These are phyloP conservation scores for Collybia mongolica DNA, from an alignment of 768 basidiomycete genomes.

Conservation along the genomic window DNA sequence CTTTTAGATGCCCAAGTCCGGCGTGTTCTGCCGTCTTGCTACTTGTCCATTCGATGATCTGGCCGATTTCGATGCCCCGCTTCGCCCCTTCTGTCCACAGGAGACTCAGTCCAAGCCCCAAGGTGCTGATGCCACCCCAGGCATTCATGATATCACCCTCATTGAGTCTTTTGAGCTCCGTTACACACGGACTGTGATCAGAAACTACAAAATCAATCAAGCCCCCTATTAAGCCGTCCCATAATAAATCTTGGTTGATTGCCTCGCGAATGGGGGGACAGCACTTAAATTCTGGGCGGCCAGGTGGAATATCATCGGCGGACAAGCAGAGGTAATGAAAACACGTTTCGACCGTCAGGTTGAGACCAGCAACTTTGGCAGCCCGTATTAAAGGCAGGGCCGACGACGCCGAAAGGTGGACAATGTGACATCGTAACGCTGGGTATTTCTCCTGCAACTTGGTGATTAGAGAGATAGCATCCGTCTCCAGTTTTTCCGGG, in stretches of 20 bases:
- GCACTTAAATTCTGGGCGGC: slow-evolving; percentile 89
- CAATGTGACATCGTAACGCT: slow-evolving; percentile 83
- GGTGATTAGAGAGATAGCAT: slow-evolving; percentile 79
- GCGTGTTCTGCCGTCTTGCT: slow-evolving; percentile 77
- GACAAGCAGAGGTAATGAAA: slow-evolving; percentile 92
- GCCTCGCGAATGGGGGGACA: slow-evolving; percentile 88
- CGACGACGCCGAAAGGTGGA: slow-evolving; percentile 87
- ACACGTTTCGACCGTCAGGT: slow-evolving; percentile 93
- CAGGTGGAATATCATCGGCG: slow-evolving; percentile 69
- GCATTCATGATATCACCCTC: slow-evolving; percentile 83
- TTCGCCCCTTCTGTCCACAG: slow-evolving; percentile 83
- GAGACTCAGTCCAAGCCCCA: slow-evolving; percentile 87
- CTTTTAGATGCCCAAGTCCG: slow-evolving; percentile 68
- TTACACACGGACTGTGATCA: slow-evolving; percentile 91
- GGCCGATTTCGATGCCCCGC: slow-evolving; percentile 53
- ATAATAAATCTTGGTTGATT: slow-evolving; percentile 71
- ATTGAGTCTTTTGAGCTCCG: slow-evolving; percentile 75
- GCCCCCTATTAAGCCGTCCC: slow-evolving; percentile 80
- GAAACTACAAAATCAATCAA: slow-evolving; percentile 92
- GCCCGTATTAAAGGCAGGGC: slow-evolving; percentile 76
- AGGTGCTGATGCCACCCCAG: slow-evolving; percentile 93
- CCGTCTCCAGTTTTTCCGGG: slow-evolving; percentile 74
- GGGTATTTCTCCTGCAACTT: slow-evolving; percentile 62
- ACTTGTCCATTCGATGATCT: slow-evolving; percentile 77
- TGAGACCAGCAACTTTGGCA: slow-evolving; percentile 62